Evolutionary conservation across 2,329 filamentous ascomycete species (phyloP), one percentile per base, ranked within the genome.

Genomic region (Arthrobotrys entomopaga): DNA sequence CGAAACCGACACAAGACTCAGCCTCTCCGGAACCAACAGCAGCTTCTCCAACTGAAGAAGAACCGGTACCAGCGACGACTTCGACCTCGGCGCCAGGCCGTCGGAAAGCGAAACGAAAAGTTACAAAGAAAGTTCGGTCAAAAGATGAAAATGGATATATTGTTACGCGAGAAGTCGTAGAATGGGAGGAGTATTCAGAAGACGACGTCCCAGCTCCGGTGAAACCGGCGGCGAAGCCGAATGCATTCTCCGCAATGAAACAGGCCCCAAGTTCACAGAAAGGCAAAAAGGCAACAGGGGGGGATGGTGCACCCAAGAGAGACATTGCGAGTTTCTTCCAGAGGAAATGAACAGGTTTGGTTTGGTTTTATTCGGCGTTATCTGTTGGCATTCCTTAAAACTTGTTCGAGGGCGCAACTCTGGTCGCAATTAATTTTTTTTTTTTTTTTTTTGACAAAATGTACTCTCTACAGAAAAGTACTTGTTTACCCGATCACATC

Each of bases 81-180:
- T 80, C 81, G 10, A 80, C 80, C 66, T 56, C 76, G 61, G 82
- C 86, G 4, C 87, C 86, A 66, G 91, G 90, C 0, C 87, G 92
- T 43, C 86, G 91, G 71, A 87, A 93, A 76, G 92, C 92, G 34
- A 89, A 87, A 80, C 87, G 93, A 77, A 88, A 90, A 78, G 87
- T 97, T 6, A 92, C 91, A 87, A 93, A 91, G 82, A 97, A 96
- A 85, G 91, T 90, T 83, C 93, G 90, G 50, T 86, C 90, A 65
- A 90, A 93, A 81, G 93, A 97, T 77, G 92, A 93, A 57, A 90
- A 97, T 77, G 93, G 93, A 4, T 97, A 96, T 81, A 86, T 97
- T 73, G 91, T 74, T 10, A 74, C 70, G 16, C 49, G 58, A 15
- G 70, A 74, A 52, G 58, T 74, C 53, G 54, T 22, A 34, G 70